Evolutionary conservation across 2,329 filamentous ascomycete genomes (phyloP), one percentile per base, ranked within the genome.

Genomic region (Juglanconis sp.): DNA sequence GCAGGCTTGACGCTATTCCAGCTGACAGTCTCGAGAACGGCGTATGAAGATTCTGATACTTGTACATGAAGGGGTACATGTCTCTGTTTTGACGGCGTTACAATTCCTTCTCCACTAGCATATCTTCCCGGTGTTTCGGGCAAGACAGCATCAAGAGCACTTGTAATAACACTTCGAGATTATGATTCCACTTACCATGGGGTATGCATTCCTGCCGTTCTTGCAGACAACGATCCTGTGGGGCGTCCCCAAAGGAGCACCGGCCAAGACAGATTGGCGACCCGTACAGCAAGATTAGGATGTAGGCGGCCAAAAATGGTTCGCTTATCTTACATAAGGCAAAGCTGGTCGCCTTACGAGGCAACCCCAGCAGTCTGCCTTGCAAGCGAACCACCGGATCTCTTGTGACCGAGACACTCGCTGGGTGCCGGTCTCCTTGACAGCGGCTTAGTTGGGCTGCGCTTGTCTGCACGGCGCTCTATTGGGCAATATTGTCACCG

Each of bases 341-440:
- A 44, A 38, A 24, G 13, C 17, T 2, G 47, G 57, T 54, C 53
- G 60, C 57, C 60, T 60, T 49, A 56, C 31, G 44, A 62, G 60
- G 60, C 49, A 47, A 42, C n/a, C 32, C 1, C 56, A 52, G 38
- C 40, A 56, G 31, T 48, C 46, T 56, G 38, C 47, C 24, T 34
- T 53, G 50, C 31, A 50, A 38, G 60, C 60, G 56, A 55, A 44
- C 56, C 49, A 53, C 48, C 38, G 34, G n/a, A 36, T 17, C 47
- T 32, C 30, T 15, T 38, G 60, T 40, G 48, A 52, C 34, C 40
- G 48, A 56, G 32, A 40, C 17, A 15, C 31, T 32, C n/a, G 47
- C 34, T 34, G 46, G n/a, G 17, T 38, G 36, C 32, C 15, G 34
- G 13, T 4, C 24, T 24, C 6, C 32, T 24, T n/a, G 30, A 6